A percentile compares a stretch with the other conserved stretches of the same genome.
phyloP scores from a whole-genome alignment of 2,329 filamentous ascomycete species.

The Chalara sp. region DNA sequence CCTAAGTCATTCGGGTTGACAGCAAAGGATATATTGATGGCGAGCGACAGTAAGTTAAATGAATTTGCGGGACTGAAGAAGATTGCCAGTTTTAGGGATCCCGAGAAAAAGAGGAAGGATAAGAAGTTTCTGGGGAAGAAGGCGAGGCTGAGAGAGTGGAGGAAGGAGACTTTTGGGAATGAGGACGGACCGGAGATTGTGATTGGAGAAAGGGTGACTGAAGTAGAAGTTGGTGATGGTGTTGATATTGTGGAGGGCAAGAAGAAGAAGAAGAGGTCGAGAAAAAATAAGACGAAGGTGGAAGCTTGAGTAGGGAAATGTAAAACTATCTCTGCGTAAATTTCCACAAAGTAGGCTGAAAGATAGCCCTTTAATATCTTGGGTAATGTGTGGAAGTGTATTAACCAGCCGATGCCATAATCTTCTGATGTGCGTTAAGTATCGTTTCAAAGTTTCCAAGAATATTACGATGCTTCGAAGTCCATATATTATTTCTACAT shows the following conservation, averaged over 20 bases:
- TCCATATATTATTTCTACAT: too few species aligned
- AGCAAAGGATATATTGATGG: constrained; percentile 79
- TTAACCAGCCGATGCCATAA: too few species aligned
- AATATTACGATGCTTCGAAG: too few species aligned
- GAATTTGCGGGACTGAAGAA: constrained; percentile 92
- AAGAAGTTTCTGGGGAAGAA: constrained; percentile 90
- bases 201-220: constrained; percentile 9
- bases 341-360: too few species aligned
- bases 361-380: too few species aligned
- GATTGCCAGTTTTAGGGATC: constrained; percentile 80
- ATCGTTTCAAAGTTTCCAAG: too few species aligned
- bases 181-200: constrained; percentile 32
- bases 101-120: constrained; percentile 83
- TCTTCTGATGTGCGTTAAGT: too few species aligned
- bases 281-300: constrained; percentile 25
- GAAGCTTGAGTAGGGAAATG: background rate
- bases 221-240: constrained; percentile 16
- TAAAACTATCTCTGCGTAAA: too few species aligned
- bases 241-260: constrained; percentile 30
- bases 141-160: constrained; percentile 82
- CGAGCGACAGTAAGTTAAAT: constrained; percentile 82
- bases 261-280: constrained; percentile 48
- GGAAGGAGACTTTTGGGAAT: constrained; percentile 53
- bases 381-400: too few species aligned
- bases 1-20: constrained; percentile 87